Percentiles rank a stretch among this genome's conserved stretches.
Evolutionary conservation across 345 rosid genomes (phyloP).

Genomic region (Salix suchowensis): DNA sequence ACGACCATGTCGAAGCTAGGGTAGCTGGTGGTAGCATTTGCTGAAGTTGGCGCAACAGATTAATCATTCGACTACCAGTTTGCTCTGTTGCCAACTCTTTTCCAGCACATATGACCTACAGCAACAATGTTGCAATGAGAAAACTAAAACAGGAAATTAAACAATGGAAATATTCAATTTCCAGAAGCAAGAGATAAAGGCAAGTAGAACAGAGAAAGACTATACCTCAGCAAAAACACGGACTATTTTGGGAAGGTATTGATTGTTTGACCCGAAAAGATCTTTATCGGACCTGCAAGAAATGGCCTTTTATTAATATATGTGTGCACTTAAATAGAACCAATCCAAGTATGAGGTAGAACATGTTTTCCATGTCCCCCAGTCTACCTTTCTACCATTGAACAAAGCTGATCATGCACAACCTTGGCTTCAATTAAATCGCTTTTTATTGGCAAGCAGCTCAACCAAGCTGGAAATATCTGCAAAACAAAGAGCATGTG

Average conservation of each 20-base stretch:
- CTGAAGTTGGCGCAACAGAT: conserved; percentile 78
- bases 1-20: conserved; percentile 85
- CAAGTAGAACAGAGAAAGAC: background rate
- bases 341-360: background rate
- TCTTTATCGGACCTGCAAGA: conserved; percentile 75
- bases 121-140: background rate
- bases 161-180: background rate
- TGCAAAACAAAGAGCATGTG: conserved; percentile 19
- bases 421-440: conserved; percentile 95
- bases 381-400: conserved; percentile 85
- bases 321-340: background rate
- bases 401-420: conserved; percentile 93
- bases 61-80: conserved; percentile 73
- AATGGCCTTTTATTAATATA: too few species aligned
- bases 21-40: conserved; percentile 86
- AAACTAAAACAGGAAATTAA: conserved; percentile 20
- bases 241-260: conserved; percentile 78
- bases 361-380: background rate
- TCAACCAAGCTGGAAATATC: conserved; percentile 97
- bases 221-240: conserved; percentile 80
- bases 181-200: background rate
- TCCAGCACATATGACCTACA: conserved; percentile 24
- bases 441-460: conserved; percentile 85
- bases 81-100: conserved; percentile 86
- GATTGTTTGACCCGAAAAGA: conserved; percentile 81